Base-by-base conservation (phyloP, 306 rosid species). In the Quercus engelmannii region DNA sequence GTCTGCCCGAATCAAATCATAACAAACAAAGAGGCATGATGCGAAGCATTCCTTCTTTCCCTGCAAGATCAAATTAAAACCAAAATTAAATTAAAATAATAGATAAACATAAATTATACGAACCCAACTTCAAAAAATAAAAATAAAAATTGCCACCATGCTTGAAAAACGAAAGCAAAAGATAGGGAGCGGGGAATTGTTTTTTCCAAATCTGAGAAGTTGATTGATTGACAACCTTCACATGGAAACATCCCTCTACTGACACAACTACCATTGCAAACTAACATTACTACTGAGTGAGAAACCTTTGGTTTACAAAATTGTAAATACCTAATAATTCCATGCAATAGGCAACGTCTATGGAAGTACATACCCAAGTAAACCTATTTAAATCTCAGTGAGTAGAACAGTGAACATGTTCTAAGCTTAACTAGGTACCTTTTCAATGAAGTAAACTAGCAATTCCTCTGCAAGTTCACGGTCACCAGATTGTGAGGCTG, bases 41-140 rank as follows among this genome's bases (percentile, higher is more conserved):
- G 99, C 99, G 77, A 91, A 93, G 88, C 98, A 96, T 84, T 96
- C 99, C 86, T 96, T 96, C 96, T 93, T 96, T 85, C 97, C 98
- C 99, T 96, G 96, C 80, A 88, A 43, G 62, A 31, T 55, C 80
- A 83, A 6, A 79, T 18, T 69, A 11, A 75, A 78, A 70, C 11
- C 56, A 18, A 25, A 85, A 63, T 79, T 49, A 33, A 74, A 67
- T 78, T 57, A 72, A n/a, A 67, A 26, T 15, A 21, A 59, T 56
- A 12, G 57, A 52, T 41, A 25, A 41, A 30, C 64, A 63, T 5
- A 49, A 71, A 35, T 25, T 46, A 30, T 52, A 58, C 10, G 69
- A 35, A 76, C 75, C 62, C 33, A 25, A 23, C 78, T 55, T 67
- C 38, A 26, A 1, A 23, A 62, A 18, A 26, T 5, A 31, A 7